Base-by-base conservation (phyloP, 768 basidiomycete genomes). In the Termitomyces sp. region DNA sequence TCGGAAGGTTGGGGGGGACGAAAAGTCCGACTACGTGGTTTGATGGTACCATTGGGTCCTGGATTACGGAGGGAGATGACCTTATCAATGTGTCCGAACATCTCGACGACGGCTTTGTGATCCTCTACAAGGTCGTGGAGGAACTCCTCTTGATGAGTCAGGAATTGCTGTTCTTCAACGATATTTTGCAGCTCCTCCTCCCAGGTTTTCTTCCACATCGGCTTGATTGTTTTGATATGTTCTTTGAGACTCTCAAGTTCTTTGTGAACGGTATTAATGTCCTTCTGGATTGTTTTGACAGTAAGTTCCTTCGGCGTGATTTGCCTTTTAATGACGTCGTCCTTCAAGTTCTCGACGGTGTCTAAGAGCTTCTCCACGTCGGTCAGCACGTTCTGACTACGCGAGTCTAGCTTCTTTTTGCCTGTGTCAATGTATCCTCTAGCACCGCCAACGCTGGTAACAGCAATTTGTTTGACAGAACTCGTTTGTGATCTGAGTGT, bases 151-250 rank as follows among this genome's bases (percentile, higher is more conserved):
- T 98, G 95, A 68, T 97, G 91, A 8, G 84, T 85, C 60, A 98
- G 75, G 77, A 97, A 91, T 65, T 95, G 91, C 70, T 99, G 95
- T 71, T 99, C 96, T 71, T 97, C 95, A 59, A 98, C 90, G 57
- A 99, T 95, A 64, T 93, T 93, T 78, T 93, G 90, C 69, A 99
- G 71, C 75, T 99, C 96, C 69, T 93, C 87, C 68, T 92, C 91
- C 96, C 96, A 99, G 20, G 95, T 98, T 81, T 95, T 94, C 79
- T 95, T 92, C 96, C 96, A 99, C 83, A 92, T 93, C 46, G 96
- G 94, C 68, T 90, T 93, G 67, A 95, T 83, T 12, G 91, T 89
- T 65, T 87, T 83, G 64, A 98, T 90, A 71, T 96, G 93, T 65
- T 88, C 85, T 67, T 84, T 84, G 59, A 98, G 76, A 66, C 84